These are phyloP conservation scores for Coleophoma crateriformis DNA, from an alignment of 2,329 filamentous ascomycete genomes.

Conservation along the genomic window DNA sequence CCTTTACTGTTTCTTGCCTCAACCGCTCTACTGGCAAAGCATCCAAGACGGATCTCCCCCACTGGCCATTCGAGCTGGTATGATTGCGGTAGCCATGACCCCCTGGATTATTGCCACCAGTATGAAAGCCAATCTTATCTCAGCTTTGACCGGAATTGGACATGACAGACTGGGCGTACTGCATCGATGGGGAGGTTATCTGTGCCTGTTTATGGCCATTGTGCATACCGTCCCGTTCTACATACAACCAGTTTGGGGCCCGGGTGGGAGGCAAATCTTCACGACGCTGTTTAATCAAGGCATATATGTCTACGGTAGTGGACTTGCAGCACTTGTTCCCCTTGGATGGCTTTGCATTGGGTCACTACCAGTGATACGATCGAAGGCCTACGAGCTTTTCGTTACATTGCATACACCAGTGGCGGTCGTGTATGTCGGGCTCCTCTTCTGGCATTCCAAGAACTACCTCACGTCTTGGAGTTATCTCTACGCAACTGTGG, in stretches of 20 bases:
- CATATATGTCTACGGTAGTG: slow-evolving; percentile 78
- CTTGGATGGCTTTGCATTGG: slow-evolving; percentile 78
- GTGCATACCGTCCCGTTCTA: slow-evolving; percentile 89
- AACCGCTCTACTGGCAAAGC: slow-evolving; percentile 84
- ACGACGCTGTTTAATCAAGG: slow-evolving; percentile 60
- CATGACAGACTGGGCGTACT: slow-evolving; percentile 90
- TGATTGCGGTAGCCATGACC: slow-evolving; percentile 86
- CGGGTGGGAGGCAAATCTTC: slow-evolving; percentile 67
- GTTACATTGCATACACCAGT: slow-evolving; percentile 77
- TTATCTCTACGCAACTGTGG: slow-evolving; percentile 78
- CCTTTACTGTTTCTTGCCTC: slow-evolving; percentile 80
- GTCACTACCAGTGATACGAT: slow-evolving; percentile 73
- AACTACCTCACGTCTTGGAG: slow-evolving; percentile 88
- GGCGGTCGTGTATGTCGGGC: slow-evolving; percentile 71
- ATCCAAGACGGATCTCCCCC: slow-evolving; percentile 86
- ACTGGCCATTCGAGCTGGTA: slow-evolving; percentile 78
- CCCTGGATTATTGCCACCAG: slow-evolving; percentile 89
- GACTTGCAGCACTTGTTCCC: slow-evolving; percentile 75
- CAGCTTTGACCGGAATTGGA: slow-evolving; percentile 80
- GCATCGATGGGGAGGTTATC: slow-evolving; percentile 85
- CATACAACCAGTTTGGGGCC: slow-evolving; percentile 79
- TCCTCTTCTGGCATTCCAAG: slow-evolving; percentile 94
- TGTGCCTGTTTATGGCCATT: slow-evolving; percentile 76
- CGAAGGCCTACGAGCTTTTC: slow-evolving; percentile 80
- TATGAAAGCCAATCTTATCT: slow-evolving; percentile 86